Percentiles rank a stretch among this genome's conserved stretches.
These are phyloP conservation scores for Piedraia hortae DNA, from an alignment of 2,329 filamentous ascomycete genomes.

Conservation along the genomic window DNA sequence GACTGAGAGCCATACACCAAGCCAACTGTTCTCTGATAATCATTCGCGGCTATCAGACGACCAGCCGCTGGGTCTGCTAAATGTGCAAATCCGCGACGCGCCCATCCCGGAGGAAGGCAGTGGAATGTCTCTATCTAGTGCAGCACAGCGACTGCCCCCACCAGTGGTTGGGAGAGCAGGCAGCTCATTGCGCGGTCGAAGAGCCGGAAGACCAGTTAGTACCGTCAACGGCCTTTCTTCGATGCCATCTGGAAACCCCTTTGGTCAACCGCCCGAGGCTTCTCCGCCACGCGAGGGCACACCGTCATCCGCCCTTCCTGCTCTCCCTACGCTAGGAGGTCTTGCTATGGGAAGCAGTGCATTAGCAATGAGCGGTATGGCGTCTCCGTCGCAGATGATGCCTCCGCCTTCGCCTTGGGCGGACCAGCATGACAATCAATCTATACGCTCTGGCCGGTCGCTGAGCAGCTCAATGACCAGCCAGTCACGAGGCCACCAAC, in stretches of 20 bases:
- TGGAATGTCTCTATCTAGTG: conserved; percentile 17
- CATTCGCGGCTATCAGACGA: too few species aligned
- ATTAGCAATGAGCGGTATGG: conserved; percentile 5
- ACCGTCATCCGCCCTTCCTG: conserved; percentile 2
- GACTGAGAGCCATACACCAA: too few species aligned
- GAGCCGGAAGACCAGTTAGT: conserved; percentile 64
- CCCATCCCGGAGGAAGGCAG: conserved; percentile 48
- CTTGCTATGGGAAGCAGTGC: too few species aligned
- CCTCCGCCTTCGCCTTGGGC: conserved; percentile 17
- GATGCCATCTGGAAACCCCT: background rate
- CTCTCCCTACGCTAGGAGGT: too few species aligned
- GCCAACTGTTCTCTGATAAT: too few species aligned
- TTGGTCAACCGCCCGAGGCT: background rate
- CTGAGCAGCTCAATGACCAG: conserved; percentile 30
- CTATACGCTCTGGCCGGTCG: conserved; percentile 68
- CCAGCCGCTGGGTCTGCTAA: conserved; percentile 36
- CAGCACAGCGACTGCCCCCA: conserved; percentile 29
- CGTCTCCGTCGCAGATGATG: conserved; percentile 10
- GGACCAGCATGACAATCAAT: conserved; percentile 57
- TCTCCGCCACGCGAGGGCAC: background rate
- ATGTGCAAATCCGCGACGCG: conserved; percentile 51
- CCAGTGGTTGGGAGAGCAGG: conserved; percentile 23
- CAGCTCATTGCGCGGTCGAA: conserved; percentile 61
- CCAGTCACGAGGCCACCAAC: conserved; percentile 23
- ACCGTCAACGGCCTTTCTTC: conserved; percentile 26